A percentile compares a stretch with the other conserved stretches of the same genome.
Evolutionary conservation across 805 yeast species (phyloP).

Genomic region (Kluyveromyces wickerhamii): DNA sequence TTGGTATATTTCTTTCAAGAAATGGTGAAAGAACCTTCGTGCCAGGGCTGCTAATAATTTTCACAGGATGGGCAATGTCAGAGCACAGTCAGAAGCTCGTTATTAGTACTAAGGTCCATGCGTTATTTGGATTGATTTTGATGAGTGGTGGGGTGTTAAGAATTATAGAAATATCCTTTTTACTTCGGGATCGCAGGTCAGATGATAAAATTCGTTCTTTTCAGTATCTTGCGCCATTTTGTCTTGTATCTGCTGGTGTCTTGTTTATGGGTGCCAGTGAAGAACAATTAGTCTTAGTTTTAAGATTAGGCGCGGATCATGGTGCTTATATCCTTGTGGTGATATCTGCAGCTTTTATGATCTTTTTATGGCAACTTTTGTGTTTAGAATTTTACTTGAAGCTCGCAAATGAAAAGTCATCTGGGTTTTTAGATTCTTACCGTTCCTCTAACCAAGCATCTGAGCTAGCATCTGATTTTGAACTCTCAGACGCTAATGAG

Average conservation of each 20-base stretch:
- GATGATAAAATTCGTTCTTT: conserved; percentile 50
- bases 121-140: conserved; percentile 73
- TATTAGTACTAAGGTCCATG: conserved; percentile 82
- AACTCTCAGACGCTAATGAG: too few relatives aligned
- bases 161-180: conserved; percentile 69
- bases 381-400: conserved; percentile 50
- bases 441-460: too few relatives aligned
- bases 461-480: too few relatives aligned
- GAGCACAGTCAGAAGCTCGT: conserved; percentile 71
- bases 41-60: conserved; percentile 74
- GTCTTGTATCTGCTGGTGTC: conserved; percentile 69
- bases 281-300: conserved; percentile 68
- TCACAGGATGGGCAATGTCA: conserved; percentile 93
- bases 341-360: conserved; percentile 63
- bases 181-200: conserved; percentile 54
- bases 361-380: conserved; percentile 58
- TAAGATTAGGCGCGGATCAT: conserved; percentile 73
- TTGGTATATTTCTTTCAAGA: conserved; percentile 72
- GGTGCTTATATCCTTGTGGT: conserved; percentile 71
- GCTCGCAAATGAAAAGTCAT: conserved; percentile 19
- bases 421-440: conserved; percentile 12
- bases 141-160: conserved; percentile 73
- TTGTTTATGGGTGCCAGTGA: conserved; percentile 90
- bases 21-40: conserved; percentile 61
- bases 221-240: conserved; percentile 82